Evolutionary conservation across 495 filamentous ascomycete species (phyloP).

Genomic region (Immersiella caudata): DNA sequence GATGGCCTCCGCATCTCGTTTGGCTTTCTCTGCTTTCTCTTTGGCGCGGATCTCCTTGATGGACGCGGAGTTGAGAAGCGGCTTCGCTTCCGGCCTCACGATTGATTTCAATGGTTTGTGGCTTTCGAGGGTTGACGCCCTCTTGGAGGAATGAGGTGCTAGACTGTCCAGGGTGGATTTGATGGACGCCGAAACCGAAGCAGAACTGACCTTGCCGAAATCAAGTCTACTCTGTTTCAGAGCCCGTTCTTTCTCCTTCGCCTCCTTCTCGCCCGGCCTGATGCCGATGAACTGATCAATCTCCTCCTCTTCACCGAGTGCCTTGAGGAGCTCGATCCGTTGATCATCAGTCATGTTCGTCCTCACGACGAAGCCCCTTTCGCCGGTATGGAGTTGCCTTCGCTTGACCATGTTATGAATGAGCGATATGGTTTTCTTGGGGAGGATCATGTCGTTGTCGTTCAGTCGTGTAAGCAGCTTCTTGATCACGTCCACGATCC

Average conservation of each 20-base stretch:
- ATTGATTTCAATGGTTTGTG: slow-evolving; percentile 33
- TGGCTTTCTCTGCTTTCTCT: slow-evolving; percentile 74
- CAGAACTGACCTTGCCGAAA: slow-evolving; percentile 42
- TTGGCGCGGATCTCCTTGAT: slow-evolving; percentile 71
- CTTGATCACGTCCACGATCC: slow-evolving; percentile 63
- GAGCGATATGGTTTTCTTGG: slow-evolving; percentile 63
- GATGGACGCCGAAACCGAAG: slow-evolving; percentile 31
- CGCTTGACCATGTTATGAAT: slow-evolving; percentile 54
- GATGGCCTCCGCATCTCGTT: slow-evolving; percentile 67
- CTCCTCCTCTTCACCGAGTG: slow-evolving; percentile 73
- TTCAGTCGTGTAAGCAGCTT: slow-evolving; percentile 76
- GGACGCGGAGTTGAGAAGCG: slow-evolving; percentile 42
- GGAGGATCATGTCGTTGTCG: slow-evolving; percentile 68
- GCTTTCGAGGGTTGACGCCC: slow-evolving; percentile 32
- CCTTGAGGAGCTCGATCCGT: slow-evolving; percentile 77
- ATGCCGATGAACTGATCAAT: slow-evolving; percentile 49
- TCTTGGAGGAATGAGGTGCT: slow-evolving; percentile 45
- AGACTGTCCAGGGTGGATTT: slow-evolving; percentile 43
- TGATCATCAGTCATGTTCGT: slow-evolving; percentile 77
- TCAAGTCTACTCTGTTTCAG: slow-evolving; percentile 72
- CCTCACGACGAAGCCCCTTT: slow-evolving; percentile 55
- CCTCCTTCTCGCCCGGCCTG: slow-evolving; percentile 57
- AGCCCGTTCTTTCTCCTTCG: slow-evolving; percentile 41
- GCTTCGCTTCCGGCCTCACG: slow-evolving; percentile 40
- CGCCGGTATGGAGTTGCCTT: slow-evolving; percentile 31